A percentile compares a stretch with the other conserved stretches of the same genome.
phyloP scores from a whole-genome alignment of 306 rosid species.

The Quercus variabilis region DNA sequence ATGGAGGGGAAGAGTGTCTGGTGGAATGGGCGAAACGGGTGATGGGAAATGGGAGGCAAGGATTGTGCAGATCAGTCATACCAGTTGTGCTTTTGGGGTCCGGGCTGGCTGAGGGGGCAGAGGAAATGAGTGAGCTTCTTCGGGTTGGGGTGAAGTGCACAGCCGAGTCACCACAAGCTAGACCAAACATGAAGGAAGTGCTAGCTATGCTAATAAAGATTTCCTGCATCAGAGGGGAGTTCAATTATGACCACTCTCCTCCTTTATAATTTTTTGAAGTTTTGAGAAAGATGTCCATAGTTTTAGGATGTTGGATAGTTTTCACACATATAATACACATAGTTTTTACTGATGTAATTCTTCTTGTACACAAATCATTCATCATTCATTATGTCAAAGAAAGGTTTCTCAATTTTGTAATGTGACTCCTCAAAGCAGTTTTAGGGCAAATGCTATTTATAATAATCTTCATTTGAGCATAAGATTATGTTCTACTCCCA shows the following conservation, averaged over 20 bases:
- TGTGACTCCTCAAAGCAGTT: neutral
- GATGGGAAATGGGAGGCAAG: conserved; percentile 48
- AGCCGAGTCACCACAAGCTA: conserved; percentile 54
- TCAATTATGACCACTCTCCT: conserved; percentile 33
- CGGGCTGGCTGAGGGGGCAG: conserved; percentile 61
- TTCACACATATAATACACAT: conserved; percentile 15
- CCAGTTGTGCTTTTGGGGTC: conserved; percentile 62
- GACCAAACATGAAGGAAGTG: conserved; percentile 97
- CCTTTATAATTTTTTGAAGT: conserved; percentile 4
- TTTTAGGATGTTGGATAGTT: conserved; percentile 17
- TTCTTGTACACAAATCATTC: conserved; percentile 44
- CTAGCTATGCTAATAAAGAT: conserved; percentile 60
- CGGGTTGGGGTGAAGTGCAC: conserved; percentile 78
- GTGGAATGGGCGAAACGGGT: conserved; percentile 84
- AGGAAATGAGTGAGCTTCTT: conserved; percentile 75
- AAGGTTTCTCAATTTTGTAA: conserved; percentile 23
- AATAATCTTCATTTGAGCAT: no score
- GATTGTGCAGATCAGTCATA: conserved; percentile 29
- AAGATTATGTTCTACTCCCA: no score
- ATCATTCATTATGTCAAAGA: conserved; percentile 29
- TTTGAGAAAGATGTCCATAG: conserved; percentile 17
- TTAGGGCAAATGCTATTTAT: no score
- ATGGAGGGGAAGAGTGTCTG: conserved; percentile 92
- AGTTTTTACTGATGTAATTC: conserved; percentile 22
- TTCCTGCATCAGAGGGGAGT: conserved; percentile 28